Base-by-base conservation (phyloP, 2,329 filamentous ascomycete species). In the Talaromyces marneffei region DNA sequence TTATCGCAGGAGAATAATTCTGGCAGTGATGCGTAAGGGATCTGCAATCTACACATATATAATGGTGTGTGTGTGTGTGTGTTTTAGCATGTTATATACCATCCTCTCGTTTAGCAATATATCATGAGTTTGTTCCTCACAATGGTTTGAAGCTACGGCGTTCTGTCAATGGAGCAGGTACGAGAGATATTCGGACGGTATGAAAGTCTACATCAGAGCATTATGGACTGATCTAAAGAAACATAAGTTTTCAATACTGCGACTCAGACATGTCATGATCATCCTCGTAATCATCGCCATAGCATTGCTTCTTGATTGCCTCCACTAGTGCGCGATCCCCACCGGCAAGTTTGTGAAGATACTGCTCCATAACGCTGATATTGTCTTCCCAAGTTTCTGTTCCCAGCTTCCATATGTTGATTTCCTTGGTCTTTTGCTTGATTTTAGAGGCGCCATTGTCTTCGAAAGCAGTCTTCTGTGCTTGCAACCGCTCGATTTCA, bases 231-330 rank as follows among this genome's bases (percentile, higher is more conserved):
- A n/a, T n/a, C n/a, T n/a, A n/a, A n/a, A n/a, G n/a, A n/a, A n/a
- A n/a, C n/a, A n/a, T n/a, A n/a, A n/a, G n/a, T n/a, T n/a, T 25
- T 25, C 44, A 31, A 31, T 12, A 20, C 54, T 20, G 27, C 18
- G 20, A 33, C 63, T 80, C 82, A 27, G 73, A 72, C 64, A 85
- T 71, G 7, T 80, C 79, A 52, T 78, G 77, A 40, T 80, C 82
- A 60, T 86, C 83, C 60, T 80, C 79, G 67, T 79, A 84, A 66
- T 85, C 82, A 23, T 79, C 78, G 8, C 79, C 81, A 65, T 85
- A 86, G 54, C 76, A 77, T 48, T 76, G 73, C 58, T 72, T 75
- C 66, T 78, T 75, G 16, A 83, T 69, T 3, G 64, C 66, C n/a
- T 74, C 66, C 20, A 84, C 65, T 5, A 73, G 62, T 62, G 80